Evolutionary conservation across 202 grass and related monocot genomes (phyloP), one percentile per base, ranked within the genome.

Genomic region (Sporobolus alterniflorus): DNA sequence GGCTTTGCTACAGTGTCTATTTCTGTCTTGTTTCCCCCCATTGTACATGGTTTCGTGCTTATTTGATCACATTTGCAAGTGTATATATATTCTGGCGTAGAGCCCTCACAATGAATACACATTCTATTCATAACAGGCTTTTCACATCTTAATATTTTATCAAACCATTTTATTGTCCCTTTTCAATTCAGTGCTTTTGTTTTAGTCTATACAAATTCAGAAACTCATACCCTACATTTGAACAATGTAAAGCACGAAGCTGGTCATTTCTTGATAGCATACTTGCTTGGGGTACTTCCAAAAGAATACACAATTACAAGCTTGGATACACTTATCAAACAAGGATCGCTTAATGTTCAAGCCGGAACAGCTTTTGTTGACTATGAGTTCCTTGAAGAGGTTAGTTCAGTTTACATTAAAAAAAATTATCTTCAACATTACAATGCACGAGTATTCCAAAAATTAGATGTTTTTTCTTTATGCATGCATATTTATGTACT

Each of bases 341-440:
- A 90, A 75, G 89, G 90, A 63, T 93, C 82, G 0, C 64, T 98
- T 33, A 98, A 98, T 72, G 88, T 95, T 73, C 95, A 98, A 93
- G 95, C 95, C 60, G 92, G 92, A 51, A 93, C 88, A 42, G 86
- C 95, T 89, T 98, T 98, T 91, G 92, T 98, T 56, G 92, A 95
- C 73, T 91, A 68, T 71, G 92, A 98, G 76, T 98, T 95, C 24
- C 49, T 95, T 81, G 67, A 90, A 80, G 92, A 98, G 88, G 95
- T 98, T 86, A 77, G 79, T 78, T 6, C 36, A 0, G 36, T 39
- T n/a, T n/a, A n/a, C n/a, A n/a, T n/a, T n/a, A n/a, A n/a, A n/a
- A n/a, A n/a, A n/a, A n/a, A n/a, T n/a, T n/a, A n/a, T n/a, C n/a
- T n/a, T n/a, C n/a, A n/a, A n/a, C 36, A 39, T 6, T 39, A 39